These are phyloP conservation scores for Phytophthora fragariae DNA, from an alignment of 352 stramenopile species.

Conservation along the genomic window DNA sequence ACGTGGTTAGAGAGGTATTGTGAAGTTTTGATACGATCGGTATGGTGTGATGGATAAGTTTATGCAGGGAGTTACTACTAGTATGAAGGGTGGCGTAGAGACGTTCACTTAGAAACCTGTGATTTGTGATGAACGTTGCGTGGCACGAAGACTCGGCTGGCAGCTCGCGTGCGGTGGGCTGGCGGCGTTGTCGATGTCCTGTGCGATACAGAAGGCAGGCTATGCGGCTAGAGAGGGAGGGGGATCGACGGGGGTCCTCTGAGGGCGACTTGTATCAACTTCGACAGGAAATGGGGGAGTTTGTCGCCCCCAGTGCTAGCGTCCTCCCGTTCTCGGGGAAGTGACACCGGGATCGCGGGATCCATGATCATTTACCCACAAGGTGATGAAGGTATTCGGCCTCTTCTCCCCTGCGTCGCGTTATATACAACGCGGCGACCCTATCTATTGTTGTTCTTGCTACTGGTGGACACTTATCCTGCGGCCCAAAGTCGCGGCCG, in stretches of 20 bases:
- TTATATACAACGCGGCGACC: not conserved
- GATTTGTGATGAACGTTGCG: too few relatives aligned
- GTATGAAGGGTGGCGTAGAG: too few relatives aligned
- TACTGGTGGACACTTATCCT: constrained; percentile 73
- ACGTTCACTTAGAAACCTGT: too few relatives aligned
- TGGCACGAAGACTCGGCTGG: constrained; percentile 33
- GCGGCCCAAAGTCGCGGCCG: constrained; percentile 29
- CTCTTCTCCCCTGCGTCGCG: constrained; percentile 30
- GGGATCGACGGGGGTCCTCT: constrained; percentile 37
- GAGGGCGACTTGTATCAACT: constrained; percentile 1
- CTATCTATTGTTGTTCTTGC: constrained; percentile 11
- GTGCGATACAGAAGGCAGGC: constrained; percentile 45
- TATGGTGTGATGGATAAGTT: too few relatives aligned
- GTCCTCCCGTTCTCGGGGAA: constrained; percentile 37
- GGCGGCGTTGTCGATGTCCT: constrained; percentile 26
- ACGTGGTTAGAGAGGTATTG: not conserved
- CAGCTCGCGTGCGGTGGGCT: constrained; percentile 24
- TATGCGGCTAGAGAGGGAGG: constrained; percentile 20
- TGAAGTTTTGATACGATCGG: not conserved
- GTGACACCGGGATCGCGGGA: constrained; percentile 81
- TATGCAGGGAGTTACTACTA: too few relatives aligned
- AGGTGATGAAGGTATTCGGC: constrained; percentile 79
- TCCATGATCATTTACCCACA: constrained; percentile 77
- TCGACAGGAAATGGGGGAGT: constrained; percentile 20
- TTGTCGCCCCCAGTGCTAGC: constrained; percentile 58